Evolutionary conservation across 2,329 filamentous ascomycete species (phyloP).

Genomic region (Endothia cerciana): DNA sequence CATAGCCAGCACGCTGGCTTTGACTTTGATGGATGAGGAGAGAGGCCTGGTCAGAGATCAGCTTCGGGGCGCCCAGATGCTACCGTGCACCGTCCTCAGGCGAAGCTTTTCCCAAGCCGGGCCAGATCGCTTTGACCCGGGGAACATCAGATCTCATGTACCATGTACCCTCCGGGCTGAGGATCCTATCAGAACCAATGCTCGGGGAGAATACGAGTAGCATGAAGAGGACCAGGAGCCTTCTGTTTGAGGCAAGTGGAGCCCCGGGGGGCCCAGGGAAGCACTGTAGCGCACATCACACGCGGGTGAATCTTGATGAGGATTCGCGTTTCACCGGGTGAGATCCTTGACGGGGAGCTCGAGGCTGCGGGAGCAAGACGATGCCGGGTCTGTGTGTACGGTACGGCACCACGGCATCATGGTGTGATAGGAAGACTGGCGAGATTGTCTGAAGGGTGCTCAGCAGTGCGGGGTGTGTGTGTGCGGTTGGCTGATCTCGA

Average conservation of each 20-base stretch:
- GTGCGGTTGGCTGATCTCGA: no score
- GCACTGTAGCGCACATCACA: conserved; percentile 26
- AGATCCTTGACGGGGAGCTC: conserved; percentile 4
- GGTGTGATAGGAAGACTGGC: background rate
- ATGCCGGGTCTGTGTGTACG: background rate
- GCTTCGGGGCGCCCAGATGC: background rate
- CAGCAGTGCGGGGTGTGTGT: no score
- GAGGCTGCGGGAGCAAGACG: background rate
- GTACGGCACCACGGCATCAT: background rate
- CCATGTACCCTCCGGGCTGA: background rate
- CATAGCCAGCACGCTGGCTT: no score
- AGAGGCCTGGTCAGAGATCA: background rate
- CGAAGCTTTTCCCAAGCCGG: conserved; percentile 23
- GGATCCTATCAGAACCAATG: background rate
- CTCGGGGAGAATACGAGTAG: background rate
- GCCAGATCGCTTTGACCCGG: conserved; percentile 19
- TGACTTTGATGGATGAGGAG: no score
- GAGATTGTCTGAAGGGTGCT: no score
- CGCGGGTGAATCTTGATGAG: conserved; percentile 22
- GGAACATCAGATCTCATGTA: background rate
- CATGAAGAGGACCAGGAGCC: conserved; percentile 9
- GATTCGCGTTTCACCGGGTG: conserved; percentile 23
- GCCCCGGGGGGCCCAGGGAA: background rate
- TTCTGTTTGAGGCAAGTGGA: conserved; percentile 24
- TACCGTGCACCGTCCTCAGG: background rate